Evolutionary conservation across 106 monocot genomes (phyloP).

Genomic region (Dendrobium catenatum): DNA sequence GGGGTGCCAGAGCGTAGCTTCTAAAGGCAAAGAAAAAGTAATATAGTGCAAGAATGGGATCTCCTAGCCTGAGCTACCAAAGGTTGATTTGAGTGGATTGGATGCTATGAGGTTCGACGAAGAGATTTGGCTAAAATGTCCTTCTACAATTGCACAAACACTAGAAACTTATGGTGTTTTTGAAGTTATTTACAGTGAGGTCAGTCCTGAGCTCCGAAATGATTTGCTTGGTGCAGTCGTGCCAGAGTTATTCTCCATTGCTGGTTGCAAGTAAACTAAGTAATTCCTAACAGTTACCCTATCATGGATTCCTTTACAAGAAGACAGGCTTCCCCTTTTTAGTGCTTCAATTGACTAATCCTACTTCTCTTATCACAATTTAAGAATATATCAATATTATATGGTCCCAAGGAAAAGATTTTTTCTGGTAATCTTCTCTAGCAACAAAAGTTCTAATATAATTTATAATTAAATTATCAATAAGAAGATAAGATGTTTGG

Average conservation of each 20-base stretch:
- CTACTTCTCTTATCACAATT: background rate
- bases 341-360: background rate
- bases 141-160: background rate
- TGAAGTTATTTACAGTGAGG: slow-evolving; percentile 1
- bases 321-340: background rate
- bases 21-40: background rate
- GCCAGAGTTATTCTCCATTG: slow-evolving; percentile 2
- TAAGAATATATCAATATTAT: background rate
- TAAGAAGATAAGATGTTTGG: too few relatives aligned
- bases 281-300: too few relatives aligned
- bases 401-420: background rate
- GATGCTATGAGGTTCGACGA: background rate
- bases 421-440: background rate
- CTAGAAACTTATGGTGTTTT: slow-evolving; percentile 9
- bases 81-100: slow-evolving; percentile 17
- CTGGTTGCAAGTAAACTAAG: too few relatives aligned
- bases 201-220: background rate
- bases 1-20: too few relatives aligned
- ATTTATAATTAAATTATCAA: too few relatives aligned
- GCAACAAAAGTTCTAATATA: background rate
- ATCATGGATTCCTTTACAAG: background rate
- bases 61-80: slow-evolving; percentile 6
- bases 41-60: background rate
- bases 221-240: background rate
- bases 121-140: background rate